phyloP scores from a whole-genome alignment of 306 rosid species.

The Inga leiocalycina region DNA sequence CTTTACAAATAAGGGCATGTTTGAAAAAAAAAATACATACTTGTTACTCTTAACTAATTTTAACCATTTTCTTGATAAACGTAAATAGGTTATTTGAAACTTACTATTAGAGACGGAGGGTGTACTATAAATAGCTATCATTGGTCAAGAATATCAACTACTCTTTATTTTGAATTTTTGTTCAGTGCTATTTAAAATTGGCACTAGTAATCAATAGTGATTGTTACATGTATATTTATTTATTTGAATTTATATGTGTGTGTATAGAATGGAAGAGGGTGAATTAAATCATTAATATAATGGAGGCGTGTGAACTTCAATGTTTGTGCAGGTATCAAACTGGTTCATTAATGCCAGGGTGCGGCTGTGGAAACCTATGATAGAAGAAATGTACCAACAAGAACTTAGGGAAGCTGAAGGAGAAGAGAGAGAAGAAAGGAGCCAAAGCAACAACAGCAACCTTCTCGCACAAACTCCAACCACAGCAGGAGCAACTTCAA shows the following conservation, averaged over 20 bases:
- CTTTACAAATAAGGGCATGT: too few species aligned
- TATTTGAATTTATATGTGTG: neutral
- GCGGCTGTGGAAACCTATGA: slow-evolving; percentile 99
- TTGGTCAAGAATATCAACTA: too few species aligned
- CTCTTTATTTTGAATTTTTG: neutral
- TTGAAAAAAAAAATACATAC: too few species aligned
- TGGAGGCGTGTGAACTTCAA: neutral
- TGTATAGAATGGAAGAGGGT: too few species aligned
- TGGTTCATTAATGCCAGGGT: slow-evolving; percentile 99
- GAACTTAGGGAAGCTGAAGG: slow-evolving; percentile 69
- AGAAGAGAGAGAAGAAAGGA: slow-evolving; percentile 41
- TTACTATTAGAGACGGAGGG: too few species aligned
- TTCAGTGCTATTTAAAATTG: slow-evolving; percentile 1
- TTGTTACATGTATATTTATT: neutral
- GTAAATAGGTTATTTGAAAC: too few species aligned
- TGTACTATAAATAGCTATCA: neutral
- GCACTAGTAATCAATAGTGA: neutral
- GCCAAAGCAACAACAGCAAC: slow-evolving; percentile 46
- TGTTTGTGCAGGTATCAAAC: slow-evolving; percentile 74
- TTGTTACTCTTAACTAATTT: too few species aligned
- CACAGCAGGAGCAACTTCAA: slow-evolving; percentile 29
- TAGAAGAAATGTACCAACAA: slow-evolving; percentile 98
- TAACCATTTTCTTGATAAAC: too few species aligned
- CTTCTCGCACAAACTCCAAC: slow-evolving; percentile 64
- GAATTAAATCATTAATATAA: neutral